Conservation (phyloP, 148 eudicot genomes). For the Cornus kousa region DNA sequence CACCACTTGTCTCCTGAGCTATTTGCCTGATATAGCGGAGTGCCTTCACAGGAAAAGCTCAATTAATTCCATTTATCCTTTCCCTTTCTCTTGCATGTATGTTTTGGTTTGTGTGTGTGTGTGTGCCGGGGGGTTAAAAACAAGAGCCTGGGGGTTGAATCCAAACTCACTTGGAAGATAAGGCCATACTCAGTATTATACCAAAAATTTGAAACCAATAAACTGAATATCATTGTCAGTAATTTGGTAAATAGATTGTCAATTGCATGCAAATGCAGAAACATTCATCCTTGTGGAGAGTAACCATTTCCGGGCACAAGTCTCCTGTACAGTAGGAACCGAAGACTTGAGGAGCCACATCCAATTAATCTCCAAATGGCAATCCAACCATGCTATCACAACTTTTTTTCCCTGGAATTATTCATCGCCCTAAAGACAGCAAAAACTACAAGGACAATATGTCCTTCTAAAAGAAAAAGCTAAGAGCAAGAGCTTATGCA, state of each 20-base stretch:
- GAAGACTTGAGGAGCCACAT: background rate
- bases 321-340: background rate
- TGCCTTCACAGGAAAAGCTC: constrained; percentile 46
- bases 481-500: background rate
- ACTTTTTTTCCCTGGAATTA: background rate
- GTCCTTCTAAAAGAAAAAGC: background rate
- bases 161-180: background rate
- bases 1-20: constrained; percentile 95
- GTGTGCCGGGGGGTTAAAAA: background rate
- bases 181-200: background rate
- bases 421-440: background rate
- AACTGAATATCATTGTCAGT: background rate
- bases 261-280: background rate
- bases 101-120: background rate
- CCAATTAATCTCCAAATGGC: background rate
- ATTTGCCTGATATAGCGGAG: constrained; percentile 82
- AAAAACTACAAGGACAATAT: background rate
- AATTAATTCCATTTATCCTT: constrained; percentile 12
- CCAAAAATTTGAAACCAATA: background rate
- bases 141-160: background rate
- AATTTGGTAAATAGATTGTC: background rate
- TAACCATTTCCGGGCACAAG: background rate
- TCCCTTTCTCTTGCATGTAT: too few relatives aligned
- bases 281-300: background rate
- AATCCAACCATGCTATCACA: background rate